These are phyloP conservation scores for Geum urbanum DNA, from an alignment of 306 rosid species.

Conservation along the genomic window DNA sequence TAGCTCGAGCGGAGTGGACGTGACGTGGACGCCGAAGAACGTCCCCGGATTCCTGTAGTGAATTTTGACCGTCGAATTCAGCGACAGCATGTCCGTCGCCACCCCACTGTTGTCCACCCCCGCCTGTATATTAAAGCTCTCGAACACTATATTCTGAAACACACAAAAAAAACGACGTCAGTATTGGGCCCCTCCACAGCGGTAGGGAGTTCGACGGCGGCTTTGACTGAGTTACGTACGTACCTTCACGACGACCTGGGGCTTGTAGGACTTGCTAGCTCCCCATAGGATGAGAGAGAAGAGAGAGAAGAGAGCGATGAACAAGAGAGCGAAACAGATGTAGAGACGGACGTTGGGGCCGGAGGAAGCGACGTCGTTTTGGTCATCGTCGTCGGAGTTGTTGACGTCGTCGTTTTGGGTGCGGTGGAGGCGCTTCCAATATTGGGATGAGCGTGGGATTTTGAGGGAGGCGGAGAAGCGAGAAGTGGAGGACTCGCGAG, in stretches of 20 bases:
- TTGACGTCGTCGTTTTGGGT: conserved; percentile 9
- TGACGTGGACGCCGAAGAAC: conserved; percentile 88
- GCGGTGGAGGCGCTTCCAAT: conserved; percentile 58
- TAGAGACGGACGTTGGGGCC: conserved; percentile 42
- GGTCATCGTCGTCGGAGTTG: conserved; percentile 25
- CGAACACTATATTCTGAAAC: conserved; percentile 57
- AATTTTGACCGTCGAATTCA: conserved; percentile 84
- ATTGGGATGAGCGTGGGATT: conserved; percentile 37
- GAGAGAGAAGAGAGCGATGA: conserved; percentile 44
- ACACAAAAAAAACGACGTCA: background rate
- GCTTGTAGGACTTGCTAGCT: conserved; percentile 71
- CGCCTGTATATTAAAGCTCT: conserved; percentile 67
- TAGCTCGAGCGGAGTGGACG: conserved; percentile 61
- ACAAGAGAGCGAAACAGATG: conserved; percentile 49
- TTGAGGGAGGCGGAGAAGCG: conserved; percentile 84
- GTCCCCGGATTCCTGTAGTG: conserved; percentile 65
- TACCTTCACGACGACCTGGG: conserved; percentile 57
- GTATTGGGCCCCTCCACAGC: too few relatives aligned
- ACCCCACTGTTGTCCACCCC: conserved; percentile 75
- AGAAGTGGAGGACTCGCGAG: conserved; percentile 91
- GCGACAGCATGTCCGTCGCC: conserved; percentile 69
- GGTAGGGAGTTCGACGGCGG: too few relatives aligned
- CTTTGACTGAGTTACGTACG: too few relatives aligned
- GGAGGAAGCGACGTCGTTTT: conserved; percentile 22
- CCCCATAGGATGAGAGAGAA: conserved; percentile 87